Conservation (phyloP, 106 monocot genomes). For the Dioscorea zingiberensis region DNA sequence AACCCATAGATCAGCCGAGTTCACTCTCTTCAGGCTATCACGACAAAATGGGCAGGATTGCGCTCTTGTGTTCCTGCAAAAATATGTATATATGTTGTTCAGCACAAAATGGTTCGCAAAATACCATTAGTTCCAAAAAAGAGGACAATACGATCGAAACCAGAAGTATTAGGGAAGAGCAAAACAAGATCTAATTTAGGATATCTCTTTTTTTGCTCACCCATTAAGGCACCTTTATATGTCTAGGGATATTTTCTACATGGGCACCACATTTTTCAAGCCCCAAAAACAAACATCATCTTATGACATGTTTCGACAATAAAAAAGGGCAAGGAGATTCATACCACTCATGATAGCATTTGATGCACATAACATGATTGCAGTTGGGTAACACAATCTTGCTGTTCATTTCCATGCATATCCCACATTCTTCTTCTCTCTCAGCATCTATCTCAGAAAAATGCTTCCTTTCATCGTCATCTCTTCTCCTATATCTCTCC, state of each 20-base stretch:
- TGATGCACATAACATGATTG: slow-evolving; percentile 75
- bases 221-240: too few species aligned
- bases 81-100: background rate
- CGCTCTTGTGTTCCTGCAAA: slow-evolving; percentile 59
- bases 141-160: too few species aligned
- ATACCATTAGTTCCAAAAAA: too few species aligned
- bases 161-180: too few species aligned
- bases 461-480: slow-evolving; percentile 28
- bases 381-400: slow-evolving; percentile 91
- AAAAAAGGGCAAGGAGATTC: background rate
- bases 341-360: slow-evolving; percentile 80
- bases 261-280: too few species aligned
- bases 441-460: slow-evolving; percentile 59
- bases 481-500: slow-evolving; percentile 67
- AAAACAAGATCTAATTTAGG: too few species aligned
- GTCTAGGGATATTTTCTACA: too few species aligned
- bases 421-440: slow-evolving; percentile 87
- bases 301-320: background rate
- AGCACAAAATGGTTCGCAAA: too few species aligned
- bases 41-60: slow-evolving; percentile 82
- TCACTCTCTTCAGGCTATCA: slow-evolving; percentile 41
- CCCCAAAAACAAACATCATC: background rate
- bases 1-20: slow-evolving; percentile 46
- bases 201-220: too few species aligned
- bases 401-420: slow-evolving; percentile 89